Conservation (phyloP, 176 grass and related monocot species). For the Tillandsia fasciculata region DNA sequence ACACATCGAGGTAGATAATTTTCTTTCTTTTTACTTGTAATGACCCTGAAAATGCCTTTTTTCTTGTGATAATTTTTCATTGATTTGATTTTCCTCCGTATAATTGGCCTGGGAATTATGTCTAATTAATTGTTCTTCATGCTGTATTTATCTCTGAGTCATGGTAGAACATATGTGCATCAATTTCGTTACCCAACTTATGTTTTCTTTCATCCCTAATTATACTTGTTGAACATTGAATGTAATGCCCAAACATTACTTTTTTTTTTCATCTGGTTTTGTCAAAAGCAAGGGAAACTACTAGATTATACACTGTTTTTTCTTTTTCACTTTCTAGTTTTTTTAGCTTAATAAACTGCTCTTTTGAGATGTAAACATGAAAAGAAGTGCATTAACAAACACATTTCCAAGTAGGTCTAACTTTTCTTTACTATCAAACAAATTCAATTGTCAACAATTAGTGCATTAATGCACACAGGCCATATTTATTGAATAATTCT, state of each 20-base stretch:
- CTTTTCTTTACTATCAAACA: background rate
- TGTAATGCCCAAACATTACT: too few species aligned
- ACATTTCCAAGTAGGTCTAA: too few species aligned
- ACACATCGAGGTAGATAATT: slow-evolving; percentile 62
- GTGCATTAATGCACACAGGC: background rate
- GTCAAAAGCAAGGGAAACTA: too few species aligned
- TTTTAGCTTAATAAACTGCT: too few species aligned
- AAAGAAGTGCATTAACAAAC: too few species aligned
- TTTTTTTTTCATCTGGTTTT: too few species aligned
- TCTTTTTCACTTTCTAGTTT: background rate
- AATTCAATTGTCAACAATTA: background rate
- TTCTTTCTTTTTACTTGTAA: slow-evolving; percentile 5
- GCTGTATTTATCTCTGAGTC: background rate
- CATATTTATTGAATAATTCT: too few species aligned
- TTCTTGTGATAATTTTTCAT: background rate
- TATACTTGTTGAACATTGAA: too few species aligned
- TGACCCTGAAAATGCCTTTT: background rate
- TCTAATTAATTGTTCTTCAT: background rate
- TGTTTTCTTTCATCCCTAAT: too few species aligned
- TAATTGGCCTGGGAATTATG: background rate
- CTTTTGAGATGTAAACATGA: too few species aligned
- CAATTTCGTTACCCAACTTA: too few species aligned
- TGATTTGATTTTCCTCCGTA: background rate
- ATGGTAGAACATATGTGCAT: background rate
- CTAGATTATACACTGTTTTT: too few species aligned